Evolutionary conservation across 352 stramenopile genomes (phyloP).

Genomic region (Halophytophthora batemanensis): DNA sequence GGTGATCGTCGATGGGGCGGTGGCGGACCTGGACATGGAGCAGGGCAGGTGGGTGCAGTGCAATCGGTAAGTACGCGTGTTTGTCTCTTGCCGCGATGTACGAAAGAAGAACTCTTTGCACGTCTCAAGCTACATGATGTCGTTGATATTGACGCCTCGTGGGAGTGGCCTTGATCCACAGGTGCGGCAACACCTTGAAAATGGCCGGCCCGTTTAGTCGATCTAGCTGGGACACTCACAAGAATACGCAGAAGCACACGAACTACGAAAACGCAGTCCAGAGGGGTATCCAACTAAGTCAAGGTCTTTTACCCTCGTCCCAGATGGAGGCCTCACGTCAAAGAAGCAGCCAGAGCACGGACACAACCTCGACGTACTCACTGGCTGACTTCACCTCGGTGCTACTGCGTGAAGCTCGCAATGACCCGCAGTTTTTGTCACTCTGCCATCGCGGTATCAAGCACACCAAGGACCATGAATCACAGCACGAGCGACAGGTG

Average conservation of each 20-base stretch:
- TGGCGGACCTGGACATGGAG: slow-evolving; percentile 40
- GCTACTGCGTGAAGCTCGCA: slow-evolving; percentile 3
- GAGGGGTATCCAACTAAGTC: slow-evolving; percentile 8
- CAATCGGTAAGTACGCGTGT: slow-evolving; percentile 21
- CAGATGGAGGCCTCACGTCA: slow-evolving; percentile 10
- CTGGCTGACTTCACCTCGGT: background rate
- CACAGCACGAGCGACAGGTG: slow-evolving; percentile 26
- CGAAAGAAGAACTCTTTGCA: background rate
- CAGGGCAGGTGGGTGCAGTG: slow-evolving; percentile 52
- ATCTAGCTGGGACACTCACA: slow-evolving; percentile 27
- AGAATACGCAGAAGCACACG: slow-evolving; percentile 21
- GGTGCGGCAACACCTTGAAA: slow-evolving; percentile 40
- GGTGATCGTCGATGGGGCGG: slow-evolving; percentile 34
- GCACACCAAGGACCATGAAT: slow-evolving; percentile 19
- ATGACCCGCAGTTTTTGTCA: slow-evolving; percentile 22
- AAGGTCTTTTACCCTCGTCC: slow-evolving; percentile 19
- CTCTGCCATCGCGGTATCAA: slow-evolving; percentile 23
- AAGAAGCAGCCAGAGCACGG: background rate
- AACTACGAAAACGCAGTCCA: slow-evolving; percentile 8
- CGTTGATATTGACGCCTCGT: background rate
- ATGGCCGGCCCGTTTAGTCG: slow-evolving; percentile 22
- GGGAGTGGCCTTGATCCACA: slow-evolving; percentile 4
- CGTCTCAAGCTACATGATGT: background rate
- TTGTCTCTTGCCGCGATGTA: background rate
- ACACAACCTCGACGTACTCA: slow-evolving; percentile 1